Base-by-base conservation (phyloP, 2,329 filamentous ascomycete species). In the Colletotrichum musae region DNA sequence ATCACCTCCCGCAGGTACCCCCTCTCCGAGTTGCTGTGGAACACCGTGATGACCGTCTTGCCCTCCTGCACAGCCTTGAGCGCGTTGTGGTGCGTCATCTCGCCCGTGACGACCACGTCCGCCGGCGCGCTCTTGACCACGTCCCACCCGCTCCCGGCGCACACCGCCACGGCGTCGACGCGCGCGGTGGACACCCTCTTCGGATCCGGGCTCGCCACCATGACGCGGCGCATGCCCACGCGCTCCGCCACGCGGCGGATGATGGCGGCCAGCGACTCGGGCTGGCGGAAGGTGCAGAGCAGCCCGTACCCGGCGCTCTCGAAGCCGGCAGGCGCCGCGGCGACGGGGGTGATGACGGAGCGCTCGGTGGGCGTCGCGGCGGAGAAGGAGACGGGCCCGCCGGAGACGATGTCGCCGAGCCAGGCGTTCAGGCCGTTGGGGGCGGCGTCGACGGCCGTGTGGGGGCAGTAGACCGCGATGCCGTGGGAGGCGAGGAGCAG, bases 401-500 rank as follows among this genome's bases (percentile, higher is more conserved):
- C 91, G 2, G 91, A 91, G 21, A 98, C 89, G 57, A 97, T 91
- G 76, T 97, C 93, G 70, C 94, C 94, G 10, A 99, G 90, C 95
- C 95, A 99, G 79, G 97, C 94, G 77, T 95, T 97, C 74, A 99
- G 89, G 4, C 96, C 96, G 18, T 91, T 89, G 1, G 91, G 89
- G 0, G 93, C 93, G 47, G 94, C 94, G 80, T 99, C 96, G 51
- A 98, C 90, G 15, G 96, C 95, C 0, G 96, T 99, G 82, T 99
- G 96, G 0, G 96, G 96, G 73, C 92, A 94, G 84, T 98, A 99
- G 65, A 99, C 94, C 72, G 94, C 97, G 75, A 99, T 94, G 43
- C 95, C 95, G 79, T 93, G 90, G 72, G 93, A 92, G 54, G 92
- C 93, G 13, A 99, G 88, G 52, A 92, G 89, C 4, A 99, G 86